Conservation (phyloP, 768 basidiomycete species). For the Pisolithus sp. region DNA sequence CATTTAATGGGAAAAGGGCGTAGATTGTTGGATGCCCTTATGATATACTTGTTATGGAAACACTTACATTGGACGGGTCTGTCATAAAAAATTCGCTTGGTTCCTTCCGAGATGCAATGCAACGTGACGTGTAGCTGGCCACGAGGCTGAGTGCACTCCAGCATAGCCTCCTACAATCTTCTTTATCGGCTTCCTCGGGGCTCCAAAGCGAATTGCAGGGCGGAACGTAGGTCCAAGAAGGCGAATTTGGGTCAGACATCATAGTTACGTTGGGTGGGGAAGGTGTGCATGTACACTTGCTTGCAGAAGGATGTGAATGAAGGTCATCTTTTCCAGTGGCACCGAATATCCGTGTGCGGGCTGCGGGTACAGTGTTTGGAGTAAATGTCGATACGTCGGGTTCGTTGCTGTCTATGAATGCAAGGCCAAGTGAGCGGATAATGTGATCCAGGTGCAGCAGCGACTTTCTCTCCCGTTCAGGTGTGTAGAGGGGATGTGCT, state of each 20-base stretch:
- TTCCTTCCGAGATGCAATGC: constrained; percentile 56
- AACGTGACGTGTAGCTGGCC: constrained; percentile 61
- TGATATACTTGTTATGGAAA: constrained; percentile 2
- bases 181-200: constrained; percentile 48
- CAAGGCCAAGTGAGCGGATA: constrained; percentile 49
- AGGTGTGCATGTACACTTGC: constrained; percentile 45
- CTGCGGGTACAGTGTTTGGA: constrained; percentile 45
- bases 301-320: constrained; percentile 21
- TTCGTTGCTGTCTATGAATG: constrained; percentile 52
- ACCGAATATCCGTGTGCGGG: constrained; percentile 28
- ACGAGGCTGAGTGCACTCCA: constrained; percentile 70
- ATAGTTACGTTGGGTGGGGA: constrained; percentile 30
- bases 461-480: constrained; percentile 46
- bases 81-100: constrained; percentile 52
- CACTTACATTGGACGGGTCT: constrained; percentile 61
- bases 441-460: constrained; percentile 59
- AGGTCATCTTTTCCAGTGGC: constrained; percentile 20
- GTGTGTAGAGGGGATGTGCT: constrained; percentile 58
- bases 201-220: constrained; percentile 62
- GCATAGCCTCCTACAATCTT: constrained; percentile 69
- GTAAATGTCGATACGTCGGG: constrained; percentile 46
- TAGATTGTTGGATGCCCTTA: neutral
- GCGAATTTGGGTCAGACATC: constrained; percentile 29
- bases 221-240: constrained; percentile 43
- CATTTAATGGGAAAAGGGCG: constrained; percentile 1